Evolutionary conservation across 306 rosid species (phyloP).

Genomic region (Fagus crenata): DNA sequence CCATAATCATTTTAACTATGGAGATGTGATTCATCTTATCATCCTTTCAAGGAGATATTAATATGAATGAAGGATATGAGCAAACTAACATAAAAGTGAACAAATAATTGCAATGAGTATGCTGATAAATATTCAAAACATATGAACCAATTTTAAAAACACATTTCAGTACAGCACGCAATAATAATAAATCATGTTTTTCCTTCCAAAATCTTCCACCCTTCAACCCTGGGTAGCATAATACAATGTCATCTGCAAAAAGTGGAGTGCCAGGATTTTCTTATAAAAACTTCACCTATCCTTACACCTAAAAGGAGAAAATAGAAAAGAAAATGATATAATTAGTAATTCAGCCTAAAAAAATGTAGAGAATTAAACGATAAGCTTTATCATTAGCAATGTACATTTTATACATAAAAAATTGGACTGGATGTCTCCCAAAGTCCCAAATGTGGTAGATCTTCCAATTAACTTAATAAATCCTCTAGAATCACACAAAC

Average conservation of each 20-base stretch:
- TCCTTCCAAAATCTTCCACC: conserved; percentile 92
- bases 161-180: conserved; percentile 82
- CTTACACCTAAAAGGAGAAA: conserved; percentile 30
- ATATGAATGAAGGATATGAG: not conserved
- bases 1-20: not conserved
- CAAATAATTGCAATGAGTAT: not conserved
- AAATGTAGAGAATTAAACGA: not conserved
- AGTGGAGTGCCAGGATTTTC: conserved; percentile 60
- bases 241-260: conserved; percentile 65
- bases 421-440: not conserved
- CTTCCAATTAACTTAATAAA: not conserved
- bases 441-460: not conserved
- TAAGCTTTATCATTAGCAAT: not conserved
- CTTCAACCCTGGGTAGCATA: conserved; percentile 73
- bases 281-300: conserved; percentile 61
- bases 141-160: conserved; percentile 11
- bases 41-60: not conserved
- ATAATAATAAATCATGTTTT: conserved; percentile 69
- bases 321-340: conserved; percentile 7
- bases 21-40: conserved; percentile 12
- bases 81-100: not conserved
- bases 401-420: not conserved
- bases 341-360: conserved; percentile 11
- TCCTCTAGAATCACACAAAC: not conserved
- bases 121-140: not conserved